Conservation (phyloP, 306 rosid species). For the Inga laurina region DNA sequence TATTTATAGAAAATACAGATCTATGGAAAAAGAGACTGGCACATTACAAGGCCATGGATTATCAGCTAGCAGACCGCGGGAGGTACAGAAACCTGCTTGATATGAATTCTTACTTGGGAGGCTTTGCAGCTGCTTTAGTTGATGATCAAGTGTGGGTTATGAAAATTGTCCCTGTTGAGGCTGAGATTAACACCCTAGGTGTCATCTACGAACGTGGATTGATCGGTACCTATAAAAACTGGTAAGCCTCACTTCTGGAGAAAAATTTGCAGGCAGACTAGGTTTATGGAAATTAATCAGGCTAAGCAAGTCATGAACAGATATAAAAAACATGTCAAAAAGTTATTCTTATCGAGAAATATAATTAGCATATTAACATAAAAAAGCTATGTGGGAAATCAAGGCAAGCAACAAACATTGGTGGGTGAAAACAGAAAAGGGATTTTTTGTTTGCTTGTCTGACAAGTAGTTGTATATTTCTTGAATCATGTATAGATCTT, state of each 20-base stretch:
- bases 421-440: not conserved
- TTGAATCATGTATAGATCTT: not conserved
- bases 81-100: conserved; percentile 86
- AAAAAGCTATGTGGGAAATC: not conserved
- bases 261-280: not conserved
- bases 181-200: conserved; percentile 77
- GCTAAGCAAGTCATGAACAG: not conserved
- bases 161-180: conserved; percentile 82
- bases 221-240: conserved; percentile 87
- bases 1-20: conserved; percentile 50
- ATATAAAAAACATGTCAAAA: not conserved
- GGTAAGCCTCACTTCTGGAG: conserved; percentile 49
- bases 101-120: conserved; percentile 87
- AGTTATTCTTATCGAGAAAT: not conserved
- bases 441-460: not conserved
- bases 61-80: conserved; percentile 70
- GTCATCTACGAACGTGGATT: conserved; percentile 84
- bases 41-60: conserved; percentile 68
- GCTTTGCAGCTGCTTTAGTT: conserved; percentile 83
- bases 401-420: conserved; percentile 14
- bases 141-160: conserved; percentile 87
- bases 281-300: not conserved
- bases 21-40: conserved; percentile 87
- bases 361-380: not conserved
- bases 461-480: not conserved